Conservation (phyloP, 768 basidiomycete species). For the Psilocybe sp. region DNA sequence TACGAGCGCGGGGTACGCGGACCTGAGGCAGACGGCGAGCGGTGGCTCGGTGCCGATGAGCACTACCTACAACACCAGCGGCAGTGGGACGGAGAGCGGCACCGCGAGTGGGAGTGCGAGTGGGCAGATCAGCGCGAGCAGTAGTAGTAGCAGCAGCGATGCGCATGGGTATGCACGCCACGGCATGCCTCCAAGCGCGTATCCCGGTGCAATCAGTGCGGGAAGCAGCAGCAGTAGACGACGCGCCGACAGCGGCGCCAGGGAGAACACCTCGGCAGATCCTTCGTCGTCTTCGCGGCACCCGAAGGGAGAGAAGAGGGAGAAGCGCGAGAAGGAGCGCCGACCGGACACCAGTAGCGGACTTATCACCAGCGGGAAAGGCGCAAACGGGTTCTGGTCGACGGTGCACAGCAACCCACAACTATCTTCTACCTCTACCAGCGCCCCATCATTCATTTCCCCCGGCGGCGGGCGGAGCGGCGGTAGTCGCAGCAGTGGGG, state of each 20-base stretch:
- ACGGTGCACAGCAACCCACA: constrained; percentile 12
- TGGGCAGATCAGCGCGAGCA: constrained; percentile 7
- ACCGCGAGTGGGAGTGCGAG: background rate
- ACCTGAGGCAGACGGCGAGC: constrained; percentile 27
- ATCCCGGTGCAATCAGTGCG: too few relatives aligned
- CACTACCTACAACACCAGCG: background rate
- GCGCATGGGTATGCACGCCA: background rate
- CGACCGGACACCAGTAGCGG: too few relatives aligned
- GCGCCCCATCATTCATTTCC: too few relatives aligned
- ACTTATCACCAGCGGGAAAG: too few relatives aligned
- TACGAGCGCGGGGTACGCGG: constrained; percentile 72
- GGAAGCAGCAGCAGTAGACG: too few relatives aligned
- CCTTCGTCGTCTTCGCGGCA: too few relatives aligned
- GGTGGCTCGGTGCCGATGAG: background rate
- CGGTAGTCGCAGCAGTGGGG: background rate
- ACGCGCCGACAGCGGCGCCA: too few relatives aligned
- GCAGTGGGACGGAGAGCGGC: background rate
- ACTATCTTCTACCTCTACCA: too few relatives aligned
- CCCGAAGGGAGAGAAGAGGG: too few relatives aligned
- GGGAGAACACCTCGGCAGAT: too few relatives aligned
- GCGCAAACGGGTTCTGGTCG: constrained; percentile 16
- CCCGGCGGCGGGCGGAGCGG: background rate
- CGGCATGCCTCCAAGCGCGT: too few relatives aligned
- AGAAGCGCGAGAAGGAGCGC: too few relatives aligned
- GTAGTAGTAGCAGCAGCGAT: background rate